Conservation (phyloP, 768 basidiomycete species). For the Serpula lacrymans region DNA sequence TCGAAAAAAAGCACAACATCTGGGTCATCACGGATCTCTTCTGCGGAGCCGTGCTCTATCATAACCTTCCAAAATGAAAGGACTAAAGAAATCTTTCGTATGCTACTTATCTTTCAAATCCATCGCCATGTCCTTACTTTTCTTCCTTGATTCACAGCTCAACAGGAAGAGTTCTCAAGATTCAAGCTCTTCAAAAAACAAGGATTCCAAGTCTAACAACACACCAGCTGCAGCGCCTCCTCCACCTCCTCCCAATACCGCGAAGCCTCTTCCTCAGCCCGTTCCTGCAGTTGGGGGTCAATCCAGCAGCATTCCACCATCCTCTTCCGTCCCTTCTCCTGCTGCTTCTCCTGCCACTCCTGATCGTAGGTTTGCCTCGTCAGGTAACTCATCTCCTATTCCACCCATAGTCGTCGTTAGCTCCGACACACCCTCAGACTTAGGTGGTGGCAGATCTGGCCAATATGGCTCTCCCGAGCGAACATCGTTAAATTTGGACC, state of each 20-base stretch:
- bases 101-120: constrained; percentile 23
- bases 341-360: constrained; percentile 37
- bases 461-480: constrained; percentile 48
- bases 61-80: constrained; percentile 56
- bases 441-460: constrained; percentile 35
- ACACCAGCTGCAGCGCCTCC: constrained; percentile 42
- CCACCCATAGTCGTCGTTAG: constrained; percentile 89
- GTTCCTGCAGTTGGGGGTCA: constrained; percentile 36
- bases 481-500: constrained; percentile 44
- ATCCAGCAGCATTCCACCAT: constrained; percentile 34
- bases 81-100: constrained; percentile 80
- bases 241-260: constrained; percentile 60
- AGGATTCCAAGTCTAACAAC: constrained; percentile 53
- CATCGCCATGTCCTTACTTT: constrained; percentile 19
- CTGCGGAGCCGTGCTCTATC: constrained; percentile 15
- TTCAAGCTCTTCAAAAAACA: constrained; percentile 60
- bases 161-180: constrained; percentile 68
- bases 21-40: constrained; percentile 6
- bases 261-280: constrained; percentile 62
- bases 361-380: constrained; percentile 55
- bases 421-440: constrained; percentile 57
- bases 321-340: constrained; percentile 42
- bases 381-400: constrained; percentile 44
- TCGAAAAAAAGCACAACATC: constrained; percentile 8
- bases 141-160: constrained; percentile 41